Conservation (phyloP, 2,329 filamentous ascomycete genomes). For the Thielaviopsis ethacetica region DNA sequence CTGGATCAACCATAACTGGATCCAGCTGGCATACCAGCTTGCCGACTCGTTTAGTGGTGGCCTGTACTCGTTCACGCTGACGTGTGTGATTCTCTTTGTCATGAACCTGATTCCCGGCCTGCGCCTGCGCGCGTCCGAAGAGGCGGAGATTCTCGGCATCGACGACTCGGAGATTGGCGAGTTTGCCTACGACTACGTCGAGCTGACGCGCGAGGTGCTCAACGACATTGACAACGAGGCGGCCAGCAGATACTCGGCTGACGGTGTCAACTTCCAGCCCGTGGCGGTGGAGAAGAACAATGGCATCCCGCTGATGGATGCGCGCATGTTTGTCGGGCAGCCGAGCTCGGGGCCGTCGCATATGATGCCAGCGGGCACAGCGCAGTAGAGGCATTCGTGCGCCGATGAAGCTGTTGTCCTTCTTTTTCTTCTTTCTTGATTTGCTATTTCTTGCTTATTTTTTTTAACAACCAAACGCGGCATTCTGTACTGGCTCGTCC, state of each 20-base stretch:
- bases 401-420: neutral
- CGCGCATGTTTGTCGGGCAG: constrained; percentile 23
- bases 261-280: constrained; percentile 24
- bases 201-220: constrained; percentile 47
- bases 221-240: constrained; percentile 30
- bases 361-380: neutral
- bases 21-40: constrained; percentile 70
- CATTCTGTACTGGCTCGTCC: neutral
- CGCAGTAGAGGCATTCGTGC: neutral
- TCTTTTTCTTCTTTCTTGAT: neutral
- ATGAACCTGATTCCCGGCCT: constrained; percentile 67
- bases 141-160: constrained; percentile 70
- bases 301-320: constrained; percentile 31
- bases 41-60: constrained; percentile 65
- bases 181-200: constrained; percentile 91
- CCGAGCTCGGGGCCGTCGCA: constrained; percentile 5
- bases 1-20: constrained; percentile 71
- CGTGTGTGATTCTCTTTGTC: constrained; percentile 62
- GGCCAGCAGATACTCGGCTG: constrained; percentile 27
- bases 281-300: constrained; percentile 26
- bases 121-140: constrained; percentile 54
- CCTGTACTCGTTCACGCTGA: constrained; percentile 62
- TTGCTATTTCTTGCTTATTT: neutral
- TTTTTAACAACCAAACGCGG: neutral
- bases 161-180: constrained; percentile 86